These are phyloP conservation scores for Globisporangium radiosum DNA, from an alignment of 352 stramenopile genomes.

Conservation along the genomic window DNA sequence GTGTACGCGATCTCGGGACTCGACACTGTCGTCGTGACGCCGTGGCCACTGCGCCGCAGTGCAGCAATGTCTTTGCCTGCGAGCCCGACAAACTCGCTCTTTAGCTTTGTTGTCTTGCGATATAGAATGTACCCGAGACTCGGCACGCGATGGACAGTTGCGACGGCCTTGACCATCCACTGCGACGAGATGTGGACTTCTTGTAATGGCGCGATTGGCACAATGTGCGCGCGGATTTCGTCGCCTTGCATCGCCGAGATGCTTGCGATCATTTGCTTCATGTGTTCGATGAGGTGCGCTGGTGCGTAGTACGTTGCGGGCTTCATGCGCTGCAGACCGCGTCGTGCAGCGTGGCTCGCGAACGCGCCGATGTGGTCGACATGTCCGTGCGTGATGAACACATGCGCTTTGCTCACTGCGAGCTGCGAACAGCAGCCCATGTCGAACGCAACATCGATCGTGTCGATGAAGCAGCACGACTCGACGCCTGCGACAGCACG, in stretches of 20 bases:
- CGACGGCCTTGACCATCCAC: slow-evolving; percentile 55
- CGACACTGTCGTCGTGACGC: slow-evolving; percentile 28
- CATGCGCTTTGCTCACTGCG: slow-evolving; percentile 50
- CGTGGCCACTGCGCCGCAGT: slow-evolving; percentile 31
- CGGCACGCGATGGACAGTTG: slow-evolving; percentile 61
- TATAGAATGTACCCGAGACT: slow-evolving; percentile 81
- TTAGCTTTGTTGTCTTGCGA: slow-evolving; percentile 41
- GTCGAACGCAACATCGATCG: slow-evolving; percentile 70
- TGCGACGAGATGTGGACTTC: slow-evolving; percentile 54
- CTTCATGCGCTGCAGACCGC: slow-evolving; percentile 39
- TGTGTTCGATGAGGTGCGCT: slow-evolving; percentile 34
- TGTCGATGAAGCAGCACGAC: slow-evolving; percentile 74
- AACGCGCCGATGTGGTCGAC: slow-evolving; percentile 74
- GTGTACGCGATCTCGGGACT: slow-evolving; percentile 76
- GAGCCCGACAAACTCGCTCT: slow-evolving; percentile 37
- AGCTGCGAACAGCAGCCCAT: slow-evolving; percentile 47
- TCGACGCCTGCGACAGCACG: slow-evolving; percentile 65
- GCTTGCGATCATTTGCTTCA: slow-evolving; percentile 48
- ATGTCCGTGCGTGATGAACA: slow-evolving; percentile 88
- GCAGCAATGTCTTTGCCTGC: slow-evolving; percentile 38
- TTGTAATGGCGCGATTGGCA: slow-evolving; percentile 41
- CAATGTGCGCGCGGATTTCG: slow-evolving; percentile 40
- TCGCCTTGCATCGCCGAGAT: slow-evolving; percentile 58
- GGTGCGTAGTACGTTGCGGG: slow-evolving; percentile 71
- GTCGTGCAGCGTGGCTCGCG: slow-evolving; percentile 50